phyloP scores from a whole-genome alignment of 768 basidiomycete species.

The Clavaria fumosa region DNA sequence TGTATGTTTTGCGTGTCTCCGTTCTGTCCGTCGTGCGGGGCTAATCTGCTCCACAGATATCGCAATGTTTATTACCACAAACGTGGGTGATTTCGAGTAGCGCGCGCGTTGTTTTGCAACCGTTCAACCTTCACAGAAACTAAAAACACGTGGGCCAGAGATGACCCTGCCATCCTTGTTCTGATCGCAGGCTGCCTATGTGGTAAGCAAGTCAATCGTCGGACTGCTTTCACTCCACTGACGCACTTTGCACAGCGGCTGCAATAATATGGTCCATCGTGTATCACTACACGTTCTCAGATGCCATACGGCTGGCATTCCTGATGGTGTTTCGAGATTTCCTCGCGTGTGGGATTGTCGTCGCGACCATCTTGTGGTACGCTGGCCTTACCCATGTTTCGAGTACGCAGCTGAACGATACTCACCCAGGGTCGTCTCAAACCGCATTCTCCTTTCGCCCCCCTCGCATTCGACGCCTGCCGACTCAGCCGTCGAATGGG shows the following conservation, averaged over 20 bases:
- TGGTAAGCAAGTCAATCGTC: constrained; percentile 28
- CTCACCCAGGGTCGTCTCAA: constrained; percentile 47
- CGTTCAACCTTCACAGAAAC: constrained; percentile 43
- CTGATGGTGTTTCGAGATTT: constrained; percentile 86
- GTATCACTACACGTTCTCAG: constrained; percentile 46
- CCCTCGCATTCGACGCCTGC: constrained; percentile 55
- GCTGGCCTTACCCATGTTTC: constrained; percentile 7
- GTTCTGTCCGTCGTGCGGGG: constrained; percentile 10
- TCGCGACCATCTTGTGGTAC: constrained; percentile 68
- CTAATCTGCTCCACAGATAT: constrained; percentile 34
- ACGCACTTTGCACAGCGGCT: constrained; percentile 36
- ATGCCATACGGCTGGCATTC: constrained; percentile 48
- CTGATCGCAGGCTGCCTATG: constrained; percentile 67
- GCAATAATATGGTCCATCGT: constrained; percentile 78
- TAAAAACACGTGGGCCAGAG: constrained; percentile 96
- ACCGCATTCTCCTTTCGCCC: constrained; percentile 52
- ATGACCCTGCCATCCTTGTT: constrained; percentile 90
- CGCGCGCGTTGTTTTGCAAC: constrained; percentile 1
- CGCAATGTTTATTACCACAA: constrained; percentile 97
- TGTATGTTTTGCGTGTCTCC: constrained; percentile 33
- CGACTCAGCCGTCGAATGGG: constrained; percentile 76
- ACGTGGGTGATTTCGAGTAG: constrained; percentile 36
- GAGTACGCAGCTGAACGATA: constrained; percentile 5
- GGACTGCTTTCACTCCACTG: constrained; percentile 1
- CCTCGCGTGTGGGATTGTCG: constrained; percentile 56